Conservation (phyloP, 2,329 filamentous ascomycete species). For the Tolypocladium endophyticum region DNA sequence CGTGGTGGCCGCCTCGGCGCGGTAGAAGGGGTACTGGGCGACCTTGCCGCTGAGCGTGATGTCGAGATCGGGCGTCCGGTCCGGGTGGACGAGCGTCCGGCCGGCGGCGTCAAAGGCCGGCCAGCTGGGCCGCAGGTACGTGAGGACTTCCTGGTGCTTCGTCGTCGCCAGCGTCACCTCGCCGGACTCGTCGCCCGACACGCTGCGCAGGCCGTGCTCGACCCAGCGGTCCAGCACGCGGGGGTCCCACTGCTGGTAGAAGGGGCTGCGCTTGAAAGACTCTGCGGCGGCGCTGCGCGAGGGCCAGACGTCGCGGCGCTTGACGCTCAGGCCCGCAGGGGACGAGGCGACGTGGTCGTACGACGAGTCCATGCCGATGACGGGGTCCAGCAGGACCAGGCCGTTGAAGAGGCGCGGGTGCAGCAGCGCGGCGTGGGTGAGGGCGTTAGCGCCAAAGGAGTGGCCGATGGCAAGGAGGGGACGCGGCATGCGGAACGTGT, state of each 20-base stretch:
- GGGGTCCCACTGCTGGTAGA: constrained; percentile 75
- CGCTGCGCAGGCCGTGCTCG: constrained; percentile 61
- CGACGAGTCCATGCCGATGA: constrained; percentile 47
- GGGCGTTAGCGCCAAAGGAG: constrained; percentile 71
- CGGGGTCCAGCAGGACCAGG: constrained; percentile 74
- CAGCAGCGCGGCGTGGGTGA: constrained; percentile 61
- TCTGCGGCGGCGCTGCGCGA: constrained; percentile 58
- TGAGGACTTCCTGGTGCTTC: constrained; percentile 72
- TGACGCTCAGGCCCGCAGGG: constrained; percentile 53
- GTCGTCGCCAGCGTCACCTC: constrained; percentile 68
- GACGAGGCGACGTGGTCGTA: constrained; percentile 20
- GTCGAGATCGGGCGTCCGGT: constrained; percentile 35
- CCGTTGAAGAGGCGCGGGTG: constrained; percentile 72
- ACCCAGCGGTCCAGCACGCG: constrained; percentile 58
- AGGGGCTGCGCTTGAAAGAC: constrained; percentile 52
- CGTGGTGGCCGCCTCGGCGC: constrained; percentile 49
- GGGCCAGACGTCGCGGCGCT: constrained; percentile 73
- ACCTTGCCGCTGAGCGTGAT: constrained; percentile 23
- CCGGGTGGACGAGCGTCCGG: constrained; percentile 25
- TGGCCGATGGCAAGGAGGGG: constrained; percentile 81
- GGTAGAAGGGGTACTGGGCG: constrained; percentile 49
- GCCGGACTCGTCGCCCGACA: constrained; percentile 24
- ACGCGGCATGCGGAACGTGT: constrained; percentile 68
- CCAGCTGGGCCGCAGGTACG: constrained; percentile 56
- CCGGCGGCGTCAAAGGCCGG: constrained; percentile 28